These are phyloP conservation scores for Arachnomyces sp. DNA, from an alignment of 2,329 filamentous ascomycete genomes.

Conservation along the genomic window DNA sequence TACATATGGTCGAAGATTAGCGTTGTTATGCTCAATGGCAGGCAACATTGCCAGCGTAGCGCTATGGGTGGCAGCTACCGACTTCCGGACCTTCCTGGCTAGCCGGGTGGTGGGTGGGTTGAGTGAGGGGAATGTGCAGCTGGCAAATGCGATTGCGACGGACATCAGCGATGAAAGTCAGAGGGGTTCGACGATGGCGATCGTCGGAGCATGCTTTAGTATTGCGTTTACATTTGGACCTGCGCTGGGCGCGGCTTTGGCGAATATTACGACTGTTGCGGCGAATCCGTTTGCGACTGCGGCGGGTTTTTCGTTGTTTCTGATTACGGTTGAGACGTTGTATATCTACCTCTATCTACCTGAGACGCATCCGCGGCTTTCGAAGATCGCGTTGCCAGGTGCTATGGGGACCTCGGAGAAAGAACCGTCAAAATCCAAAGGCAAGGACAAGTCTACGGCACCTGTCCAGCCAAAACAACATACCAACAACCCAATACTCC, in stretches of 20 bases:
- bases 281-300: conserved; percentile 92
- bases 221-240: conserved; percentile 96
- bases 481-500: conserved; percentile 74
- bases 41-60: conserved; percentile 91
- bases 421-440: conserved; percentile 13
- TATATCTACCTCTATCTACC: conserved; percentile 82
- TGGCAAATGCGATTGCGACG: conserved; percentile 91
- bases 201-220: conserved; percentile 94
- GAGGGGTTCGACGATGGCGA: conserved; percentile 85
- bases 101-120: conserved; percentile 85
- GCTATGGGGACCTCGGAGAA: conserved; percentile 16
- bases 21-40: conserved; percentile 81
- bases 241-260: conserved; percentile 79
- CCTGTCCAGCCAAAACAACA: conserved; percentile 34
- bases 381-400: conserved; percentile 24
- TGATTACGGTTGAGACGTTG: conserved; percentile 79
- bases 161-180: conserved; percentile 84
- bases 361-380: conserved; percentile 66
- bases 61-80: conserved; percentile 85
- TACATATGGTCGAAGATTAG: conserved; percentile 75
- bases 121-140: conserved; percentile 93
- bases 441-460: conserved; percentile 17
- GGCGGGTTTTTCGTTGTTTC: conserved; percentile 73
- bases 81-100: conserved; percentile 94
- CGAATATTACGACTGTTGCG: conserved; percentile 66